These are phyloP conservation scores for Penicillium lagena DNA, from an alignment of 495 filamentous ascomycete genomes.

Conservation along the genomic window DNA sequence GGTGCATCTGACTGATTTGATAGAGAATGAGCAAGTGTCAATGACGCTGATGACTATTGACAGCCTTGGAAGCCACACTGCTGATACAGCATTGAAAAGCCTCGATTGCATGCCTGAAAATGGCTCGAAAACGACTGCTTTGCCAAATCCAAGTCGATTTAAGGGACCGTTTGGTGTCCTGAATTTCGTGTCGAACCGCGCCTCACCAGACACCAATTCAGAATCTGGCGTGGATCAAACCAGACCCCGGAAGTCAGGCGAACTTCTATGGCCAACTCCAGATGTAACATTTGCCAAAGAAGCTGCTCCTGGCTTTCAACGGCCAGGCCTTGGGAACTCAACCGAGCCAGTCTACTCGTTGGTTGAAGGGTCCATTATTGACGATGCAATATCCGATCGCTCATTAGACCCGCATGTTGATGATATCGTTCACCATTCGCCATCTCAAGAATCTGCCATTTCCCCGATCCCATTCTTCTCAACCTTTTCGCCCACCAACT, in stretches of 20 bases:
- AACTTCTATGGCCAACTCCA: not conserved
- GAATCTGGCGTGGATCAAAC: not conserved
- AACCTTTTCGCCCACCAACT: not conserved
- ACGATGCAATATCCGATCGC: too few relatives aligned
- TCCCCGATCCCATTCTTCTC: not conserved
- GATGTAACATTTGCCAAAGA: too few relatives aligned
- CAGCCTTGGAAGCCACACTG: not conserved
- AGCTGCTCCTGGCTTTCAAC: too few relatives aligned
- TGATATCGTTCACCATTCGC: too few relatives aligned
- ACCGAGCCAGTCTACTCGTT: too few relatives aligned
- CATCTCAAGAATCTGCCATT: not conserved
- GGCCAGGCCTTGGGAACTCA: too few relatives aligned
- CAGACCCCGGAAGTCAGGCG: not conserved
- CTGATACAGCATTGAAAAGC: not conserved
- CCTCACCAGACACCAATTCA: not conserved
- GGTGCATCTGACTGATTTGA: not conserved
- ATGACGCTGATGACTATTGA: conserved; percentile 1
- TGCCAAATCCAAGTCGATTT: not conserved
- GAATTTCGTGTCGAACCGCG: not conserved
- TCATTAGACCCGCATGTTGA: too few relatives aligned
- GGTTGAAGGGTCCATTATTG: too few relatives aligned
- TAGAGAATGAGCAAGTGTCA: conserved; percentile 1
- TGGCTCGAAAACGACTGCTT: too few relatives aligned
- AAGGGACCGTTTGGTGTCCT: conserved; percentile 8
- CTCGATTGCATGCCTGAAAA: not conserved